Base-by-base conservation (phyloP, 371 early-diverging fungal genomes). In the Lichtheimia ramosa region DNA sequence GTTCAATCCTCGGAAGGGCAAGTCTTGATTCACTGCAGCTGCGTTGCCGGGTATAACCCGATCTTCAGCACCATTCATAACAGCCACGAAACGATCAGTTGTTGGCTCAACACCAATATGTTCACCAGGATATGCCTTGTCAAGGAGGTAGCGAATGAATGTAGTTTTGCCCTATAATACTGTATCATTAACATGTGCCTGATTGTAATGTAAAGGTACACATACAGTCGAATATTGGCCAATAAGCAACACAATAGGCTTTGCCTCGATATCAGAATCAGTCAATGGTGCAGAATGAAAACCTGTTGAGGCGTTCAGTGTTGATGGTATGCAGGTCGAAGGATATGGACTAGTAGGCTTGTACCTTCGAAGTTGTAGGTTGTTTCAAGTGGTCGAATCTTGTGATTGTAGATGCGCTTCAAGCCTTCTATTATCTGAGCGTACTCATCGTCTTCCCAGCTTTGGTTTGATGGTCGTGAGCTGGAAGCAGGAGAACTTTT, bases 51-150 rank as follows among this genome's bases (percentile, higher is more conserved):
- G 94, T 21, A 92, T 92, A 6, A 79, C 68, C 5, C 87, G 71
- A 13, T 88, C 84, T 58, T 91, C 90, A 0, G 77, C 58, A 6
- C 92, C 89, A 57, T 83, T 63, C 92, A 93, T 93, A 25, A 94
- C 85, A 2, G 95, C 93, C 1, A 92, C 87, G 48, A 94, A 94
- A 16, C 91, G 68, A 72, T 94, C 95, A 2, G 95, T 94, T 2
- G 89, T 89, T 12, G 94, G 94, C 58, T 94, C 95, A 10, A 92
- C 91, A n/a, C 93, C 95, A 61, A 94, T 89, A 64, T 92, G 92
- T 18, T 87, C 80, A 34, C 93, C 95, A 7, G 93, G 94, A 63
- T 94, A 94, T n/a, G 87, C 82, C 54, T 85, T 85, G 51, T 89
- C 93, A 41, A 93, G 75, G 20, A 94, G 69, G 58, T 93, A 84